phyloP scores from a whole-genome alignment of 768 basidiomycete genomes.

The Pulveroboletus sp. region DNA sequence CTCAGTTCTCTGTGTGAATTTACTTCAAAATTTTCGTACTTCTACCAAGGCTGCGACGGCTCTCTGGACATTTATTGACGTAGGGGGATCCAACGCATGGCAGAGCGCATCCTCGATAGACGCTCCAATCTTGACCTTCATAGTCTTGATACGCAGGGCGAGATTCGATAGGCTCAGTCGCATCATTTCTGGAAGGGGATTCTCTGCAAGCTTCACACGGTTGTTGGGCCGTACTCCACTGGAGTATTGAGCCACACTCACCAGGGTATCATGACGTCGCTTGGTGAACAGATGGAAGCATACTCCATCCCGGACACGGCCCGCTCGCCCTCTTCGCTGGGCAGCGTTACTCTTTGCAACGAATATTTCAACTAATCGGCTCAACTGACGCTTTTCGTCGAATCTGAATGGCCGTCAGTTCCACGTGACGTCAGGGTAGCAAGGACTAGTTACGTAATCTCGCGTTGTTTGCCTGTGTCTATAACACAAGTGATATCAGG shows the following conservation, averaged over 20 bases:
- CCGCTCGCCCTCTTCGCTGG: conserved; percentile 85
- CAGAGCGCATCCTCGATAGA: conserved; percentile 90
- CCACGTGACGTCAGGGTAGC: not conserved
- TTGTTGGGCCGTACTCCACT: not conserved
- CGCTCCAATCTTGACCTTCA: conserved; percentile 79
- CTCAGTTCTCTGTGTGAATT: not conserved
- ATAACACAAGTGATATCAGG: conserved; percentile 97
- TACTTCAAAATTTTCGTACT: conserved; percentile 34
- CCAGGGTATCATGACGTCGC: conserved; percentile 75
- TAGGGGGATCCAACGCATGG: conserved; percentile 85
- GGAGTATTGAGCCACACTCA: conserved; percentile 20
- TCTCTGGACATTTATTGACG: conserved; percentile 79
- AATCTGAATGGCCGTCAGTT: conserved; percentile 46
- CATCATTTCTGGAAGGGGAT: conserved; percentile 94
- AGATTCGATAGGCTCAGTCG: conserved; percentile 90
- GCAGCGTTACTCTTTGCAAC: conserved; percentile 89
- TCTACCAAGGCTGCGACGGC: conserved; percentile 91
- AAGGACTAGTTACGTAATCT: conserved; percentile 63
- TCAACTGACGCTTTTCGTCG: conserved; percentile 96
- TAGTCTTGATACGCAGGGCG: conserved; percentile 86
- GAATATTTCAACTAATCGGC: conserved; percentile 85
- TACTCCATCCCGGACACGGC: conserved; percentile 82
- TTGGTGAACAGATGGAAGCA: conserved; percentile 97
- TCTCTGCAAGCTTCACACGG: conserved; percentile 66
- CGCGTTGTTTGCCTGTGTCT: conserved; percentile 88